Base-by-base conservation (phyloP, 2,329 filamentous ascomycete genomes). In the Xylaria sp. region DNA sequence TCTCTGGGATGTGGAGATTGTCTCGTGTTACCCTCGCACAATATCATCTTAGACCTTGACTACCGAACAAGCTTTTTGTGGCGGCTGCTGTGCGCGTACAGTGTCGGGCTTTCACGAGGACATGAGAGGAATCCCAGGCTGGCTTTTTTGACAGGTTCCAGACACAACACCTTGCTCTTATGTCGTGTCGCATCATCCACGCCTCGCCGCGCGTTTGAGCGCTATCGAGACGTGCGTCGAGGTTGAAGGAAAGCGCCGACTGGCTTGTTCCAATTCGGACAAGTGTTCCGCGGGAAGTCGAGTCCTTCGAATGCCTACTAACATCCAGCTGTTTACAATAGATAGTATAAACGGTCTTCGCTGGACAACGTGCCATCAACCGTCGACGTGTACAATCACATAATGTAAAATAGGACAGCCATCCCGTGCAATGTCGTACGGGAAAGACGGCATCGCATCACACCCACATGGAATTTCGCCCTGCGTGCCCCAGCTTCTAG, bases 1-100 rank as follows among this genome's bases (percentile, higher is more conserved):
- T 63, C 68, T 69, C 69, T 72, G 63, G 73, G 72, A 69, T 54
- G 59, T 56, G 59, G 61, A 54, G 59, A 58, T 45, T 62, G 60
- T 63, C 62, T 63, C 59, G 66, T 71, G 59, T 54, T 13, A 70
- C 66, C 37, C 49, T 66, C 57, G 56, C 57, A 67, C 64, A 59
- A 59, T 52, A 44, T 57, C 53, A 61, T 48, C 44, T 59, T 50
- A 57, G 53, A 58, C 53, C n/a, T 54, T 54, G 57, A 57, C 61
- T 63, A 52, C 56, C 58, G 56, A 59, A 60, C 51, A 55, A 57
- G 54, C 54, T 60, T 60, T 48, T 38, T 58, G 55, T 53, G 57
- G 54, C 56, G 53, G 56, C 57, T 62, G 57, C 44, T 44, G 54
- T 61, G 54, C 55, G 29, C 29, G 11, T 13, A 34, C 29, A 54